Conservation (phyloP, 371 early-diverging fungal species). For the Mucor irregularis region DNA sequence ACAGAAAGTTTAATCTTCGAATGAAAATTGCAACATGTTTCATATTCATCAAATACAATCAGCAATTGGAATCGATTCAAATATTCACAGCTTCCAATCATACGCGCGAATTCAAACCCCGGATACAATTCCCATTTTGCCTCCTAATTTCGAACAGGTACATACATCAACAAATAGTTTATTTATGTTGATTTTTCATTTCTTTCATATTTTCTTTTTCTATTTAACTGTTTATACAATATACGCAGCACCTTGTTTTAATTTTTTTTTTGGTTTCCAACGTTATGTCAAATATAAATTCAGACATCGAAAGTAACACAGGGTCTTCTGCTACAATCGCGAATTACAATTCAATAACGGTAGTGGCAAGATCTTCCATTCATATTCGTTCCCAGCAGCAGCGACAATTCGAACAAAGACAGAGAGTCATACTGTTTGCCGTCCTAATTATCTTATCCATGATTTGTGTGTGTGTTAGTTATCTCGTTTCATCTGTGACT, state of each 20-base stretch:
- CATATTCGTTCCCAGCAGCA: no score
- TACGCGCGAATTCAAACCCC: no score
- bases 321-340: no score
- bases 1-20: no score
- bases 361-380: background rate
- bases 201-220: slow-evolving; percentile 1
- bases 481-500: slow-evolving; percentile 8
- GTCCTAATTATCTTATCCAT: slow-evolving; percentile 12
- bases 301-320: slow-evolving; percentile 3
- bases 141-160: no score
- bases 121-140: no score
- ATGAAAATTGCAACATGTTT: background rate
- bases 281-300: background rate
- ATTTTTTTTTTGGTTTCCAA: background rate
- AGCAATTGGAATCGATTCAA: background rate
- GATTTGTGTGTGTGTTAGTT: slow-evolving; percentile 17
- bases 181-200: background rate
- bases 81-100: no score
- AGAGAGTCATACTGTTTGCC: slow-evolving; percentile 9
- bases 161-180: no score
- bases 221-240: background rate
- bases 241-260: background rate
- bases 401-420: background rate
- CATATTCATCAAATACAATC: slow-evolving; percentile 12
- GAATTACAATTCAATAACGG: background rate